Evolutionary conservation across 805 yeast genomes (phyloP).

Genomic region (Hanseniaspora valbyensis): DNA sequence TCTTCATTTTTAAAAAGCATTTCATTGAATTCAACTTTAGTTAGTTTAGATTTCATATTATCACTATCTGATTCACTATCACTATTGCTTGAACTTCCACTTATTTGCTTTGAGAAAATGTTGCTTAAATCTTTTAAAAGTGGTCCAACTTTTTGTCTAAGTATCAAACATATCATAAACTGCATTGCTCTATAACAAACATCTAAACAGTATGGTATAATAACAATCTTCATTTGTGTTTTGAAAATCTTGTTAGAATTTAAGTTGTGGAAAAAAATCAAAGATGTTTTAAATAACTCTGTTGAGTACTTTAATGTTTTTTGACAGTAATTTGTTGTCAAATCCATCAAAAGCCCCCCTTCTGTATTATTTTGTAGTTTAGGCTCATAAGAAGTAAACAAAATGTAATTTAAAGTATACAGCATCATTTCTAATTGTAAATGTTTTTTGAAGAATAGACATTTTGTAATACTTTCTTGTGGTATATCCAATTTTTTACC

Average conservation of each 20-base stretch:
- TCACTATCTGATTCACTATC: slow-evolving; percentile 26
- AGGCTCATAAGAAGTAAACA: slow-evolving; percentile 37
- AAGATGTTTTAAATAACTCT: slow-evolving; percentile 35
- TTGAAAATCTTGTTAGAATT: slow-evolving; percentile 27
- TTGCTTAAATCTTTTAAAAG: slow-evolving; percentile 28
- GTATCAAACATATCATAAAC: slow-evolving; percentile 44
- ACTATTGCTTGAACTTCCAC: slow-evolving; percentile 17
- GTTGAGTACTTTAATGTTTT: slow-evolving; percentile 34
- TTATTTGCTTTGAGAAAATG: slow-evolving; percentile 17
- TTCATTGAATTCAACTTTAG: slow-evolving; percentile 21
- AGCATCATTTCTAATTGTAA: slow-evolving; percentile 38
- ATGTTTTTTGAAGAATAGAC: slow-evolving; percentile 32
- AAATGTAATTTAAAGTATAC: slow-evolving; percentile 41
- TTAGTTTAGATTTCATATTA: slow-evolving; percentile 16
- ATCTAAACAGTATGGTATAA: slow-evolving; percentile 41
- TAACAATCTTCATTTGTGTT: slow-evolving; percentile 33
- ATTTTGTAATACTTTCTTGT: slow-evolving; percentile 33
- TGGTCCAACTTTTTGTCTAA: slow-evolving; percentile 40
- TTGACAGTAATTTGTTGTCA: slow-evolving; percentile 35
- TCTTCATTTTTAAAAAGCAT: slow-evolving; percentile 20
- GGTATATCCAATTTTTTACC: slow-evolving; percentile 32
- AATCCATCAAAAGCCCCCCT: slow-evolving; percentile 27
- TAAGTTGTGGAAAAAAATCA: slow-evolving; percentile 33
- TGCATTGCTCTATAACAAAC: slow-evolving; percentile 48
- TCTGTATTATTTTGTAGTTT: slow-evolving; percentile 25